A percentile compares a stretch with the other conserved stretches of the same genome.
phyloP scores from a whole-genome alignment of 768 basidiomycete species.

The Suillus paluster region DNA sequence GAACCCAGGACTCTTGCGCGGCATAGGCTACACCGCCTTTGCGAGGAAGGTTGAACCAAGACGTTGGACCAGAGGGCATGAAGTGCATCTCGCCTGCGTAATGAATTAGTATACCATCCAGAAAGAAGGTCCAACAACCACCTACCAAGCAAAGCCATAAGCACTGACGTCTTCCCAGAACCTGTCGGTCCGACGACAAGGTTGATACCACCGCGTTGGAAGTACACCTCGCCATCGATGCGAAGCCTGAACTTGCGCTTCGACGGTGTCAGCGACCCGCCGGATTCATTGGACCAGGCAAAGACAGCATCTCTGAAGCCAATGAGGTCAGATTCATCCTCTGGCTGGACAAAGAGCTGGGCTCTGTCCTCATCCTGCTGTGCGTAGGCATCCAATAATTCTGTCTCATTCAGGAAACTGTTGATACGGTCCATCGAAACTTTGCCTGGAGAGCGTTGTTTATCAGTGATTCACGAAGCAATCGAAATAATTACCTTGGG shows the following conservation, averaged over 20 bases:
- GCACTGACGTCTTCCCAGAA: constrained; percentile 65
- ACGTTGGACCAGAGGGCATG: constrained; percentile 50
- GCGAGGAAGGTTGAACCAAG: constrained; percentile 74
- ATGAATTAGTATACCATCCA: constrained; percentile 5
- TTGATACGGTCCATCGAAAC: constrained; percentile 67
- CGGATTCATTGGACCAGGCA: constrained; percentile 45
- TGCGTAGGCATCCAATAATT: constrained; percentile 17
- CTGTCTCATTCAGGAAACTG: constrained; percentile 42
- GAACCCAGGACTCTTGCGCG: constrained; percentile 86
- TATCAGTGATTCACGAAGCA: constrained; percentile 9
- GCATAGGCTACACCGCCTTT: constrained; percentile 75
- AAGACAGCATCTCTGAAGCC: constrained; percentile 61
- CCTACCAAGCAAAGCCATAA: constrained; percentile 63
- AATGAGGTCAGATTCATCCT: constrained; percentile 38
- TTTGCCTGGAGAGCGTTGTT: constrained; percentile 43
- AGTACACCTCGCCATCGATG: constrained; percentile 57
- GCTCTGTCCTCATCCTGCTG: constrained; percentile 1
- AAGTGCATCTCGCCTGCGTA: constrained; percentile 62
- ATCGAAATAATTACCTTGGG: constrained; percentile 15
- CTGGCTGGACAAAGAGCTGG: constrained; percentile 10
- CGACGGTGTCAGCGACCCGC: constrained; percentile 17
- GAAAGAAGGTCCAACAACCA: not conserved
- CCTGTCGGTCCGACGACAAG: constrained; percentile 63
- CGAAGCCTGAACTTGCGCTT: constrained; percentile 52
- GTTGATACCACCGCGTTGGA: constrained; percentile 57